Evolutionary conservation across 2,329 filamentous ascomycete species (phyloP).

Genomic region (Alternaria sp.): DNA sequence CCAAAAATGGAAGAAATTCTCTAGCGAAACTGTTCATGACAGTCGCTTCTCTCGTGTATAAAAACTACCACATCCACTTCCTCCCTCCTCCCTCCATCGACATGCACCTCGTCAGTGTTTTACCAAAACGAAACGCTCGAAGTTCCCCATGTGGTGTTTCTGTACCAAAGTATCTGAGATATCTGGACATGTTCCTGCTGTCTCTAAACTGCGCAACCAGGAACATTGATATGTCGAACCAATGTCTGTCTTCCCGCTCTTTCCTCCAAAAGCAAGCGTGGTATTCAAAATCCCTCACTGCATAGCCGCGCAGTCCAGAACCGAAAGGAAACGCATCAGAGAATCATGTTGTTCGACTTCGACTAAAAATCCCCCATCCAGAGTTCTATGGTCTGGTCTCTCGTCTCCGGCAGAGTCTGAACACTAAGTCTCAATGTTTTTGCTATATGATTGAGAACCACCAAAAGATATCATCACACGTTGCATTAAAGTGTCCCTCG

Average conservation of each 20-base stretch:
- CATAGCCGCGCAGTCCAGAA: background rate
- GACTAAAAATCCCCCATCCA: background rate
- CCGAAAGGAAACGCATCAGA: rapidly evolving
- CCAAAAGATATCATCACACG: background rate
- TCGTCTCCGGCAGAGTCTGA: background rate
- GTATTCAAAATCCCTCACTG: background rate
- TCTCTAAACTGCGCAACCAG: background rate
- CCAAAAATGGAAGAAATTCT: no score
- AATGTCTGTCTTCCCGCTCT: background rate
- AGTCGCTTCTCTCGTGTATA: background rate
- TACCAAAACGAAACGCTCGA: background rate
- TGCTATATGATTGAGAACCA: background rate
- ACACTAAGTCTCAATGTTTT: background rate
- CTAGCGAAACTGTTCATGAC: background rate
- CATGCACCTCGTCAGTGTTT: background rate
- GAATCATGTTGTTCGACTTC: background rate
- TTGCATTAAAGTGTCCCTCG: background rate
- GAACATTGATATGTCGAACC: rapidly evolving
- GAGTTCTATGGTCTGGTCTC: background rate
- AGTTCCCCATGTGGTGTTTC: background rate
- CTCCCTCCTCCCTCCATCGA: background rate
- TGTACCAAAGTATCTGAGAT: no score
- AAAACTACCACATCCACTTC: background rate
- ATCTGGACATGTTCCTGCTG: background rate
- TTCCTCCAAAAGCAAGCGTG: background rate